Evolutionary conservation across 192 early-diverging fungal species (phyloP).

Genomic region (Mortierella alpina): DNA sequence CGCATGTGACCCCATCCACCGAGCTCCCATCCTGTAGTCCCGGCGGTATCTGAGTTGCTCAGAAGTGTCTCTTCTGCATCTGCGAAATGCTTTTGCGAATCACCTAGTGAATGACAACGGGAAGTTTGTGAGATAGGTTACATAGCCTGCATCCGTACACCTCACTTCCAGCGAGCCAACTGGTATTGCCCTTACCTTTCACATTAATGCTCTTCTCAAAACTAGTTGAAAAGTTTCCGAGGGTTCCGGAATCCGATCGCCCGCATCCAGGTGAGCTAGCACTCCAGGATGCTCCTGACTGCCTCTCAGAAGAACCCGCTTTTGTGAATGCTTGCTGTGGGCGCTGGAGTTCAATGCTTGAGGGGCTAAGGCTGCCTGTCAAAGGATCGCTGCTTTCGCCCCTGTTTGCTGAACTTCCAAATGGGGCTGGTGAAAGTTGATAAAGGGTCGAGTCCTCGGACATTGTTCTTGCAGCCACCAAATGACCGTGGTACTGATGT

Average conservation of each 20-base stretch:
- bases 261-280: no score
- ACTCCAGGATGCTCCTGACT: neutral
- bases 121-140: no score
- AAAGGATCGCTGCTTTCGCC: neutral
- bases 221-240: no score
- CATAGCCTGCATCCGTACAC: neutral
- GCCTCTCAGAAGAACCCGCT: neutral
- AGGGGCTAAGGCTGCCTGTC: neutral
- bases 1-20: constrained; percentile 30
- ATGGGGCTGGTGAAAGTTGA: neutral
- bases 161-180: neutral
- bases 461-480: neutral
- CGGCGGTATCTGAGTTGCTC: neutral
- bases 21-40: constrained; percentile 34
- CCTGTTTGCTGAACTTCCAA: neutral
- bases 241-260: no score
- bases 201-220: no score
- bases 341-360: constrained; percentile 15
- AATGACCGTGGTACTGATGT: constrained; percentile 20
- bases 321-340: constrained; percentile 11
- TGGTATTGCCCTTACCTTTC: no score
- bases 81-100: no score
- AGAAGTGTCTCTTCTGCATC: no score
- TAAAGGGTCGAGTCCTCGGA: neutral
- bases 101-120: no score